Evolutionary conservation across 352 stramenopile genomes (phyloP).

Genomic region (Phytopythium sindhum): DNA sequence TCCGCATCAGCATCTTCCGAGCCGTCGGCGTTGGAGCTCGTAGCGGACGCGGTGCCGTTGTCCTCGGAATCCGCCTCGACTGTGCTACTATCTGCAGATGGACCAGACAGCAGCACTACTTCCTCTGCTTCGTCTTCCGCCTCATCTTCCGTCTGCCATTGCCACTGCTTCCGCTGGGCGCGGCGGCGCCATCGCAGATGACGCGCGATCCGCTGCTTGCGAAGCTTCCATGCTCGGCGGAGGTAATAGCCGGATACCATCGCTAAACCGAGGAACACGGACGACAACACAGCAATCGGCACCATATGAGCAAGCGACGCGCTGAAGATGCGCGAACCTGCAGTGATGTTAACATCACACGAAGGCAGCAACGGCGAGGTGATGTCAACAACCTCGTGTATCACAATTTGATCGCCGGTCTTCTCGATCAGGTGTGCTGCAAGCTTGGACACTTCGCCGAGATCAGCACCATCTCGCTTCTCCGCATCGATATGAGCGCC

Average conservation of each 20-base stretch:
- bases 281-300: not conserved
- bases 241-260: constrained; percentile 26
- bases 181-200: constrained; percentile 25
- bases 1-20: not conserved
- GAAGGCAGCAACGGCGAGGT: not conserved
- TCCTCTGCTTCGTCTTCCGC: constrained; percentile 34
- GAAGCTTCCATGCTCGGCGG: constrained; percentile 15
- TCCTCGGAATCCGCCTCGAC: constrained; percentile 10
- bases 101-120: constrained; percentile 36
- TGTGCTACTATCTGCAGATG: constrained; percentile 14
- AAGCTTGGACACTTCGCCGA: not conserved
- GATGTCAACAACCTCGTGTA: not conserved
- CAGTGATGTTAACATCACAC: not conserved
- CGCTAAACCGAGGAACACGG: constrained; percentile 19
- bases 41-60: not conserved
- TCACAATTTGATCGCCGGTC: not conserved
- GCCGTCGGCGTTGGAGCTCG: not conserved
- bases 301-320: not conserved
- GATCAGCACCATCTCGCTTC: not conserved
- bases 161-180: not conserved
- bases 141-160: constrained; percentile 13
- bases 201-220: constrained; percentile 8
- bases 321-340: not conserved
- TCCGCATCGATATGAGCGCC: not conserved
- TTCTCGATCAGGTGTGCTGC: not conserved